phyloP scores from a whole-genome alignment of 768 basidiomycete species.

The Boletus patriciae region DNA sequence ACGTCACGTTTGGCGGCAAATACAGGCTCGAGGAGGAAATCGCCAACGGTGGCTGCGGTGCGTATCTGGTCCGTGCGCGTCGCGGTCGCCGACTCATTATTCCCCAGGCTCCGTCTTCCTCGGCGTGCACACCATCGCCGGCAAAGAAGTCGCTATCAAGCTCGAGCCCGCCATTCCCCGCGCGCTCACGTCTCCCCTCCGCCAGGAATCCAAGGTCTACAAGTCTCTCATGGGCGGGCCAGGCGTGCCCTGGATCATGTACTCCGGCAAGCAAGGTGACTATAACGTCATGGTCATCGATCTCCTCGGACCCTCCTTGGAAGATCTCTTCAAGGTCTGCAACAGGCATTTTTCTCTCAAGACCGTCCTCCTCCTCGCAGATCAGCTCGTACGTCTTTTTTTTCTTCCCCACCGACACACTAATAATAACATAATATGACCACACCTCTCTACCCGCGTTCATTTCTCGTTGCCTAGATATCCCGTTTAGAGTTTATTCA shows the following conservation, averaged over 20 bases:
- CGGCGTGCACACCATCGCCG: constrained; percentile 77
- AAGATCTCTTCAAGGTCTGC: constrained; percentile 85
- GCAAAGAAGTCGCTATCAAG: constrained; percentile 84
- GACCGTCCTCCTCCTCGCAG: constrained; percentile 90
- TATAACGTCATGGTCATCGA: constrained; percentile 99
- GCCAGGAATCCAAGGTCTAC: constrained; percentile 90
- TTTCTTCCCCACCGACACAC: background rate
- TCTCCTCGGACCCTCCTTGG: constrained; percentile 86
- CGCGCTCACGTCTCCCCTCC: constrained; percentile 59
- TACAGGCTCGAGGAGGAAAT: constrained; percentile 79
- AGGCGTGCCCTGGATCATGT: constrained; percentile 90
- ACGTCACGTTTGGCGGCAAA: constrained; percentile 65
- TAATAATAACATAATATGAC: constrained; percentile 11
- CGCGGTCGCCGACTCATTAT: constrained; percentile 11
- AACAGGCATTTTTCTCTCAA: constrained; percentile 93
- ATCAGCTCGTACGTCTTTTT: constrained; percentile 75
- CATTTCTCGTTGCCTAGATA: constrained; percentile 52
- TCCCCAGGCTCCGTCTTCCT: constrained; percentile 68
- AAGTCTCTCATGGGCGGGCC: constrained; percentile 87
- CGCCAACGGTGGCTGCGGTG: constrained; percentile 78
- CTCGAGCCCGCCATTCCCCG: constrained; percentile 61
- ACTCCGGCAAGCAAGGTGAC: constrained; percentile 87
- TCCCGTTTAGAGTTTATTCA: constrained; percentile 97
- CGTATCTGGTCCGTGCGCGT: constrained; percentile 48
- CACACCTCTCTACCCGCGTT: constrained; percentile 23